Evolutionary conservation across 2,329 filamentous ascomycete genomes (phyloP).

Genomic region (Xylaria sp.): DNA sequence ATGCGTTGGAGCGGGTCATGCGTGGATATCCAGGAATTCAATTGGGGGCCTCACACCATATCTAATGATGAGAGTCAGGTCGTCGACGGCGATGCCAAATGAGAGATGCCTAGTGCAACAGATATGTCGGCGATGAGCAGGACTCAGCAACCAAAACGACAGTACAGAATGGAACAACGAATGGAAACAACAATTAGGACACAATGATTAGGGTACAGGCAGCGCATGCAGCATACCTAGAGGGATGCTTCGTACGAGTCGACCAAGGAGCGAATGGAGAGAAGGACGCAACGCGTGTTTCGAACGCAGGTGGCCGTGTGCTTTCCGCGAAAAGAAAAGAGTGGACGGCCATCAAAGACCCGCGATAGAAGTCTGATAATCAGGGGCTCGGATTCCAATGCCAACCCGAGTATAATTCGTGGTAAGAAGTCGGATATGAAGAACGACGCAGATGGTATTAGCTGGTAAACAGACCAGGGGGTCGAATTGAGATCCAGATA

Average conservation of each 20-base stretch:
- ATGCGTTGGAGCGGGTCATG: constrained; percentile 3
- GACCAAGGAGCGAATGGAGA: background rate
- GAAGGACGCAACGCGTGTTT: background rate
- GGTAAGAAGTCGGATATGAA: background rate
- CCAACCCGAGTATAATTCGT: background rate
- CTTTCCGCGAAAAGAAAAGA: constrained; percentile 7
- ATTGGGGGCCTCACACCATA: background rate
- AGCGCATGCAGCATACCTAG: constrained; percentile 9
- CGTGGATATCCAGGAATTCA: background rate
- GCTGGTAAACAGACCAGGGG: background rate
- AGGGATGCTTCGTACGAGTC: background rate
- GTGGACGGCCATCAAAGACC: background rate
- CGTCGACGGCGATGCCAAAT: background rate
- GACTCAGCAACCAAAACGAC: background rate
- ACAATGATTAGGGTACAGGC: constrained; percentile 3
- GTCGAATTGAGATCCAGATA: background rate
- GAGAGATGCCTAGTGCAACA: background rate
- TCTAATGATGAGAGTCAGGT: background rate
- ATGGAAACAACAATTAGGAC: background rate
- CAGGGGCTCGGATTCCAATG: background rate
- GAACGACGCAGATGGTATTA: background rate
- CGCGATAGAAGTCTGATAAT: background rate
- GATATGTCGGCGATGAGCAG: background rate
- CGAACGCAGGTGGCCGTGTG: constrained; percentile 16
- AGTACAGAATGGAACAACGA: background rate